Percentiles rank a stretch among this genome's conserved stretches.
Conservation (phyloP, 108 stramenopile species). For the Cyclotella distinguenda region DNA sequence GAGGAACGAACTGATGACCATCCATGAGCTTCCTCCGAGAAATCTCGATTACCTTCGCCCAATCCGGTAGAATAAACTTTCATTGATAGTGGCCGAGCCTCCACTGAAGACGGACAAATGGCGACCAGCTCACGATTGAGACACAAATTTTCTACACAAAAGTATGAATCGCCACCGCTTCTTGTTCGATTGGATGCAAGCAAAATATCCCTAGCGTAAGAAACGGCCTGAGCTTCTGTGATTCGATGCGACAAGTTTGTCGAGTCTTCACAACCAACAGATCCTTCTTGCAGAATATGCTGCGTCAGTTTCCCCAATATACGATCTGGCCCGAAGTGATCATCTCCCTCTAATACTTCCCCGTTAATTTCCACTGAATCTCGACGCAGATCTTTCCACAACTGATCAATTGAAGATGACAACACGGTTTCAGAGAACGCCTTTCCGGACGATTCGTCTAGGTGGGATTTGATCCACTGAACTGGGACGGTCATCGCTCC, state of each 20-base stretch:
- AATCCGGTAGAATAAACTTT: slow-evolving; percentile 50
- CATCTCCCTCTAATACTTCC: slow-evolving; percentile 58
- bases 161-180: slow-evolving; percentile 84
- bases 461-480: slow-evolving; percentile 74
- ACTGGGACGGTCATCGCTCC: slow-evolving; percentile 68
- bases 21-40: slow-evolving; percentile 43
- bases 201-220: slow-evolving; percentile 76
- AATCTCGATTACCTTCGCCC: slow-evolving; percentile 8
- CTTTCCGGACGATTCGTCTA: slow-evolving; percentile 35
- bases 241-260: slow-evolving; percentile 42
- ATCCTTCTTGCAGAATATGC: slow-evolving; percentile 46
- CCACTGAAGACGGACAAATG: slow-evolving; percentile 62
- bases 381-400: slow-evolving; percentile 79
- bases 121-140: slow-evolving; percentile 70
- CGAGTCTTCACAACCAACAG: not conserved
- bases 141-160: slow-evolving; percentile 75
- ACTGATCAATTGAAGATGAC: slow-evolving; percentile 57
- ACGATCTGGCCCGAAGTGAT: slow-evolving; percentile 72
- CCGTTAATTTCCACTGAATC: slow-evolving; percentile 80
- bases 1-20: slow-evolving; percentile 64
- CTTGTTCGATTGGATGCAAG: slow-evolving; percentile 77
- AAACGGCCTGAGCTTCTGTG: slow-evolving; percentile 70
- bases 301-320: slow-evolving; percentile 69
- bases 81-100: slow-evolving; percentile 72
- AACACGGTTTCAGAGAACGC: slow-evolving; percentile 64